Conservation (phyloP, 371 early-diverging fungal genomes). For the Mortierella sp. region DNA sequence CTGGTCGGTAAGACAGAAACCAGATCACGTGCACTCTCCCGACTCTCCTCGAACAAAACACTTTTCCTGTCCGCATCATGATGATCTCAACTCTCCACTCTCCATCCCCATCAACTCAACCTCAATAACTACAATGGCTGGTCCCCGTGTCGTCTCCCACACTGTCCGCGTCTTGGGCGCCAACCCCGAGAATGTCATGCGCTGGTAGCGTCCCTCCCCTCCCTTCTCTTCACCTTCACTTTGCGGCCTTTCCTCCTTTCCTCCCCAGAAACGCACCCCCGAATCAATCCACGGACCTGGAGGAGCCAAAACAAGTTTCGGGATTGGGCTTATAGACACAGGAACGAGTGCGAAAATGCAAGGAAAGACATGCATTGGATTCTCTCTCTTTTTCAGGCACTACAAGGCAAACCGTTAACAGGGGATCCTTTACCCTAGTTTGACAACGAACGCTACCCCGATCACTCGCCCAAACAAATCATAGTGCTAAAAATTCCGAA, state of each 20-base stretch:
- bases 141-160: constrained; percentile 80
- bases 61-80: neutral
- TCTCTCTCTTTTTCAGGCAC: neutral
- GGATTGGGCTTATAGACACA: neutral
- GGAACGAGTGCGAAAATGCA: neutral
- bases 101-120: constrained; percentile 3
- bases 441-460: neutral
- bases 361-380: neutral
- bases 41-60: neutral
- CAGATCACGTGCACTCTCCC: neutral
- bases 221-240: neutral
- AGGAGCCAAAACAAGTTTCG: neutral
- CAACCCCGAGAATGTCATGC: constrained; percentile 52
- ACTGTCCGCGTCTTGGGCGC: constrained; percentile 57
- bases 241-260: neutral
- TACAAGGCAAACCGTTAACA: neutral
- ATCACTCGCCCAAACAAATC: constrained; percentile 9
- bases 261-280: neutral
- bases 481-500: constrained; percentile 1
- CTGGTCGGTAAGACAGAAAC: too few relatives aligned
- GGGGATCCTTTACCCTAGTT: too few relatives aligned
- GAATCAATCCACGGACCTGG: neutral
- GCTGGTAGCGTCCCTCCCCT: constrained; percentile 38
- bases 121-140: constrained; percentile 81
- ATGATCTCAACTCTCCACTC: constrained; percentile 13